Evolutionary conservation across 805 yeast species (phyloP), one percentile per base, ranked within the genome.

Genomic region (Tetrapisispora taiwanensis): DNA sequence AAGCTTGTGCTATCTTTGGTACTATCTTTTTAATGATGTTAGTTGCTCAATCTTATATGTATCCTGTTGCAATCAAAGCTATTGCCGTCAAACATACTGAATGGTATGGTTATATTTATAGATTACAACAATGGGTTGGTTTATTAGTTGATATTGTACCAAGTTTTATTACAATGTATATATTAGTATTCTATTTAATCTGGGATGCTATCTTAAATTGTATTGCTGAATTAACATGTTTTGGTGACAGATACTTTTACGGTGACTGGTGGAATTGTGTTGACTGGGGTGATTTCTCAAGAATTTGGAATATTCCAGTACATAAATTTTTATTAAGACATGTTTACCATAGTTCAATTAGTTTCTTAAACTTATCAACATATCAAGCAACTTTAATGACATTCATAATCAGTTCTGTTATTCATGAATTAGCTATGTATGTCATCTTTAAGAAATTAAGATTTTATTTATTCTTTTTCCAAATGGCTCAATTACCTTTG

Each of bases 251-350:
- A 41, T 84, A 84, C 52, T 92, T 92, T 63, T 92, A 94, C 59
- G 90, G 95, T 3, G 84, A 87, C 36, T 94, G 98, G 98, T 92
- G 99, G 98, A 86, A 89, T 54, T 84, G 94, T 48, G 78, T 82
- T 17, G 83, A 86, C 35, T 92, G 97, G 96, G 84, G 84, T 46
- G 89, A 89, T 59, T 92, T 85, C 62, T 82, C 96, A 10, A 72
- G 97, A 51, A 79, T 84, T 49, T 94, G 99, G 98, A 92, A 92
- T 60, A 75, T 76, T 9, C 96, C 97, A 0, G 97, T 92, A 19
- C 96, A 92, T 61, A 75, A 78, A 56, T 92, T 92, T 53, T 67
- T 92, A 47, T 68, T 89, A 37, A 75, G 97, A 51, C 99, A 94
- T 59, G 97, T 92, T 2, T 94, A 92, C 62, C 96, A 89, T 59